phyloP scores from a whole-genome alignment of 805 yeast species.

The Vanderwaltozyma verrucispora region DNA sequence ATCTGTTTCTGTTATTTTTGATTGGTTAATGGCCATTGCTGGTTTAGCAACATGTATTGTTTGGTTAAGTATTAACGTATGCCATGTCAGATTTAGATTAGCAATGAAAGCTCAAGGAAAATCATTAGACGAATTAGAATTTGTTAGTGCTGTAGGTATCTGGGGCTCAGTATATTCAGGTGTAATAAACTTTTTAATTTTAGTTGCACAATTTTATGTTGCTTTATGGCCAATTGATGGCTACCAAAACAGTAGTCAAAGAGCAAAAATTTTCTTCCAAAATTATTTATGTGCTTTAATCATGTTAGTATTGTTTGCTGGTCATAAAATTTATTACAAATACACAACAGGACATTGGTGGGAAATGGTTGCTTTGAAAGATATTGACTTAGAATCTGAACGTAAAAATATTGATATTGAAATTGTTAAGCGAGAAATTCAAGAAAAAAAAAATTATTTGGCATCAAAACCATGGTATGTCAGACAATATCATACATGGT shows the following conservation, averaged over 20 bases:
- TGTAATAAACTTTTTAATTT: slow-evolving; percentile 39
- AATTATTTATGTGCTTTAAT: slow-evolving; percentile 48
- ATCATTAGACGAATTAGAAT: slow-evolving; percentile 17
- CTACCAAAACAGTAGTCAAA: slow-evolving; percentile 23
- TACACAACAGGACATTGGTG: slow-evolving; percentile 11
- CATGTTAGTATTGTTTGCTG: slow-evolving; percentile 37
- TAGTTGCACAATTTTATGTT: slow-evolving; percentile 60
- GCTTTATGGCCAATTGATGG: slow-evolving; percentile 52
- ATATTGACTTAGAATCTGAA: slow-evolving; percentile 46
- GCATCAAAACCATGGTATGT: slow-evolving; percentile 33
- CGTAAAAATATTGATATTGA: slow-evolving; percentile 41
- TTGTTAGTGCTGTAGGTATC: slow-evolving; percentile 35
- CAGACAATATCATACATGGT: slow-evolving; percentile 32
- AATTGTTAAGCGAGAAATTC: slow-evolving; percentile 34
- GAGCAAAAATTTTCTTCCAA: slow-evolving; percentile 42
- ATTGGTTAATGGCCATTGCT: slow-evolving; percentile 49
- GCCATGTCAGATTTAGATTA: slow-evolving; percentile 46
- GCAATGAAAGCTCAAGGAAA: slow-evolving; percentile 39
- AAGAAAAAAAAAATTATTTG: slow-evolving; percentile 31
- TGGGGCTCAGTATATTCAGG: slow-evolving; percentile 48
- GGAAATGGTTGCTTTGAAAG: slow-evolving; percentile 29
- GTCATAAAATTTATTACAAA: slow-evolving; percentile 38
- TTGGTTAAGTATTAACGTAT: slow-evolving; percentile 45
- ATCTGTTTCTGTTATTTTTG: slow-evolving; percentile 38
- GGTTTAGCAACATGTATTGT: slow-evolving; percentile 49